Percentiles rank a stretch among this genome's conserved stretches.
Evolutionary conservation across 192 early-diverging fungal genomes (phyloP).

Genomic region (Cetraspora pellucida): DNA sequence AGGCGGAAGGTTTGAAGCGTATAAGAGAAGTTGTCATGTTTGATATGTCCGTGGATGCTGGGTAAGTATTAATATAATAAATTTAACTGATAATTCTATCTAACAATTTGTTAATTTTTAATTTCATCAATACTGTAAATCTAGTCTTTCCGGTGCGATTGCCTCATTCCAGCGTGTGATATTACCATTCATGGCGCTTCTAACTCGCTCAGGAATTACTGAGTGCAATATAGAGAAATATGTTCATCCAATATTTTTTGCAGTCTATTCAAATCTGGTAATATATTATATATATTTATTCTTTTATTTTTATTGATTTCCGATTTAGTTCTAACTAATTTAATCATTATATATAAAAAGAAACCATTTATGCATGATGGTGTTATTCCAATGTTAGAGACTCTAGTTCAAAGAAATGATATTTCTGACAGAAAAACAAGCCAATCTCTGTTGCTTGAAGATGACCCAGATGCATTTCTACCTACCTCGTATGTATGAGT

Average conservation of each 20-base stretch:
- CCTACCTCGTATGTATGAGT: slow-evolving; percentile 17
- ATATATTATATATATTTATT: not conserved
- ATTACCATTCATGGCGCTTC: slow-evolving; percentile 45
- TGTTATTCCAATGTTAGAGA: slow-evolving; percentile 23
- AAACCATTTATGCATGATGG: slow-evolving; percentile 27
- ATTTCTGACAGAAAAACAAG: slow-evolving; percentile 9
- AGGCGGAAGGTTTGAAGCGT: slow-evolving; percentile 16
- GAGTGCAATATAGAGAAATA: slow-evolving; percentile 40
- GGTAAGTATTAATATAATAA: not conserved
- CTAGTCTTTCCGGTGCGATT: not conserved
- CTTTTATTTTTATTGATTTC: not conserved
- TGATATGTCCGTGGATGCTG: slow-evolving; percentile 39
- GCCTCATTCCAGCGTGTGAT: slow-evolving; percentile 45
- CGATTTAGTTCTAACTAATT: not conserved
- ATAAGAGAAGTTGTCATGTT: slow-evolving; percentile 37
- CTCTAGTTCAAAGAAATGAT: slow-evolving; percentile 34
- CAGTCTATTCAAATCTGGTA: slow-evolving; percentile 37
- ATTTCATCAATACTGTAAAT: too few relatives aligned
- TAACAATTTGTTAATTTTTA: too few relatives aligned
- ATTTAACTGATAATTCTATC: too few relatives aligned
- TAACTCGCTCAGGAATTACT: slow-evolving; percentile 40
- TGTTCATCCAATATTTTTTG: slow-evolving; percentile 38
- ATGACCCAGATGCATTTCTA: slow-evolving; percentile 19
- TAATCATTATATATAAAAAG: slow-evolving; percentile 34
- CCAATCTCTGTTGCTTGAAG: not conserved